Conservation (phyloP, 2,329 filamentous ascomycete species). For the Davidsoniella australis region DNA sequence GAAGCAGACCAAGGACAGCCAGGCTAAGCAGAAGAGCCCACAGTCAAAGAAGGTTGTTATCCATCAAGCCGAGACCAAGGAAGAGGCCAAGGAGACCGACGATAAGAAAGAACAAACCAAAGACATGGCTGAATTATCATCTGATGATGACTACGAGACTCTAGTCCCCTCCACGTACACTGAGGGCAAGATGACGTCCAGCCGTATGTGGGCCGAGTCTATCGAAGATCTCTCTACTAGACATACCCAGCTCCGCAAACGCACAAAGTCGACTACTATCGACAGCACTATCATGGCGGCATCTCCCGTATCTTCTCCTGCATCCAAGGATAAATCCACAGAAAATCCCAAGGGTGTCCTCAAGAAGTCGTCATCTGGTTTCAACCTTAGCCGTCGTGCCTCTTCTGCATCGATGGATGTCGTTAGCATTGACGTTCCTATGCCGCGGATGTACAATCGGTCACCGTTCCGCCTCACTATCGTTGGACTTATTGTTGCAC, state of each 20-base stretch:
- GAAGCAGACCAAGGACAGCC: conserved; percentile 14
- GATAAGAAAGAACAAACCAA: neutral
- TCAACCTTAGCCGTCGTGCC: conserved; percentile 2
- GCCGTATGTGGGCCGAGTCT: conserved; percentile 5
- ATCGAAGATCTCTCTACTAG: conserved; percentile 4
- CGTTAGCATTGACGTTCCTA: conserved; percentile 25
- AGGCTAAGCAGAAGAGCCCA: neutral
- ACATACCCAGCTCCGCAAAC: conserved; percentile 5
- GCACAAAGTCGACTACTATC: neutral
- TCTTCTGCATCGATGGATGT: conserved; percentile 10
- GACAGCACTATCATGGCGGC: neutral
- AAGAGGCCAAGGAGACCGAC: neutral
- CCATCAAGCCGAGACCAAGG: neutral
- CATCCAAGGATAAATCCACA: neutral
- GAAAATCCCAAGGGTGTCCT: neutral
- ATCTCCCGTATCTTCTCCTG: too few relatives aligned
- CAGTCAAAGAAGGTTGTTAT: neutral
- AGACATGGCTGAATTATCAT: neutral
- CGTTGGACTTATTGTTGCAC: conserved; percentile 28
- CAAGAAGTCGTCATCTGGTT: conserved; percentile 6
- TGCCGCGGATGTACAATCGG: conserved; percentile 31
- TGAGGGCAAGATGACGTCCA: conserved; percentile 5
- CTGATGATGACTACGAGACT: conserved; percentile 5
- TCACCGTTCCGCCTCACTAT: conserved; percentile 31
- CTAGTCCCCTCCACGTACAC: conserved; percentile 7